Percentiles rank a stretch among this genome's conserved stretches.
These are phyloP conservation scores for Tetrapyrgos nigripes DNA, from an alignment of 1,284 basidiomycete species.

Conservation along the genomic window DNA sequence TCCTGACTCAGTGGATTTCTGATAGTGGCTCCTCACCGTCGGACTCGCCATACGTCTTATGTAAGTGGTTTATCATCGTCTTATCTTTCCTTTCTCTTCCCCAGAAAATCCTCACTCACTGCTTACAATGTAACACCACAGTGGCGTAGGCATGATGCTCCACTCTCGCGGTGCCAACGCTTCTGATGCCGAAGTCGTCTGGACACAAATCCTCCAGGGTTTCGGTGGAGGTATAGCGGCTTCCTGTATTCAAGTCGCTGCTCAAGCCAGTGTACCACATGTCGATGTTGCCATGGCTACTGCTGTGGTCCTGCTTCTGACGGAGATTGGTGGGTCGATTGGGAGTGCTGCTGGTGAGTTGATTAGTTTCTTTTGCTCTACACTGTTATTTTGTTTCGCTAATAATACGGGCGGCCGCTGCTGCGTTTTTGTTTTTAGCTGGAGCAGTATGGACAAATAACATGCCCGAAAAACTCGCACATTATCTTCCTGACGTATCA, in stretches of 20 bases:
- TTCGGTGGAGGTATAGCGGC: conserved; percentile 82
- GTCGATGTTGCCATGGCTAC: conserved; percentile 83
- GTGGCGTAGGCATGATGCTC: conserved; percentile 77
- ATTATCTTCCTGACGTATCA: conserved; percentile 54
- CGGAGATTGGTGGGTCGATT: conserved; percentile 79
- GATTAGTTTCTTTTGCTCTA: conserved; percentile 22
- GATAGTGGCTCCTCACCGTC: conserved; percentile 62
- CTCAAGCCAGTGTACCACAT: conserved; percentile 82
- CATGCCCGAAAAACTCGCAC: conserved; percentile 64
- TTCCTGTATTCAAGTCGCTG: conserved; percentile 72
- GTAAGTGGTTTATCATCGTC: conserved; percentile 29
- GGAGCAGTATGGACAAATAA: conserved; percentile 65
- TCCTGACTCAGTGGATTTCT: background rate
- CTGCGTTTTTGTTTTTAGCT: conserved; percentile 35
- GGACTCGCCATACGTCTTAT: conserved; percentile 73
- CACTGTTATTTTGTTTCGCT: background rate
- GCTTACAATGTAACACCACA: conserved; percentile 19
- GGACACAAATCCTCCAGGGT: conserved; percentile 80
- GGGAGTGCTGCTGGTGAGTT: conserved; percentile 71
- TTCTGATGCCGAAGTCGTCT: conserved; percentile 65
- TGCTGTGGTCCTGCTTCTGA: conserved; percentile 80
- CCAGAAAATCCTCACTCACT: conserved; percentile 16
- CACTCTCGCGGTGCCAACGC: conserved; percentile 70
- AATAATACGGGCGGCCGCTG: background rate
- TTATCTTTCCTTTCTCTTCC: conserved; percentile 2